Conservation (phyloP, 2,329 filamentous ascomycete genomes). For the Ampelomyces quisqualis region DNA sequence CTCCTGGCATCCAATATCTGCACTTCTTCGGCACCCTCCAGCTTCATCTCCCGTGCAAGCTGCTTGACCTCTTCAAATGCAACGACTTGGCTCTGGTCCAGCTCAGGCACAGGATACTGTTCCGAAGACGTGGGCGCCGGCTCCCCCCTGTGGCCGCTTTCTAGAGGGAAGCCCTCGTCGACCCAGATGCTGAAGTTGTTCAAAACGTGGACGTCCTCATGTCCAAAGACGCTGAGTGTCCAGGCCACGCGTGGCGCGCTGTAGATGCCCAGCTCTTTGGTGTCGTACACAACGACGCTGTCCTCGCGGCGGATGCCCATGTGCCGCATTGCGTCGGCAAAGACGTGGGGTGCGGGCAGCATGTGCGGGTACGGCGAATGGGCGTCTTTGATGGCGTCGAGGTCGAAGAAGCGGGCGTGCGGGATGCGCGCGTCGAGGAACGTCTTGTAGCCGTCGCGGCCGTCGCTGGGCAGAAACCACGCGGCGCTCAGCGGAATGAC, state of each 20-base stretch:
- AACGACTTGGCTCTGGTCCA: conserved; percentile 65
- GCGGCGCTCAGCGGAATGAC: conserved; percentile 87
- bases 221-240: conserved; percentile 89
- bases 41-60: conserved; percentile 72
- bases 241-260: conserved; percentile 90
- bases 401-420: conserved; percentile 89
- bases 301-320: conserved; percentile 87
- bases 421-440: conserved; percentile 85
- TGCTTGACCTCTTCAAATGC: conserved; percentile 81
- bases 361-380: conserved; percentile 93
- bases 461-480: conserved; percentile 96
- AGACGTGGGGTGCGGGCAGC: conserved; percentile 78
- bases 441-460: conserved; percentile 74
- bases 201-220: conserved; percentile 81
- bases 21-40: conserved; percentile 78
- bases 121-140: conserved; percentile 42
- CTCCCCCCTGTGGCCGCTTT: conserved; percentile 68
- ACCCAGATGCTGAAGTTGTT: conserved; percentile 98
- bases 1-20: conserved; percentile 89
- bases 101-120: conserved; percentile 48
- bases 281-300: conserved; percentile 90
- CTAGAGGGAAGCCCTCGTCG: conserved; percentile 75
- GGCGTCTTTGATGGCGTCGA: conserved; percentile 87
- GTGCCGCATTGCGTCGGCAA: conserved; percentile 84
- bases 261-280: conserved; percentile 87